These are phyloP conservation scores for Solanum infundibuliforme DNA, from an alignment of 257 asterid species.

Conservation along the genomic window DNA sequence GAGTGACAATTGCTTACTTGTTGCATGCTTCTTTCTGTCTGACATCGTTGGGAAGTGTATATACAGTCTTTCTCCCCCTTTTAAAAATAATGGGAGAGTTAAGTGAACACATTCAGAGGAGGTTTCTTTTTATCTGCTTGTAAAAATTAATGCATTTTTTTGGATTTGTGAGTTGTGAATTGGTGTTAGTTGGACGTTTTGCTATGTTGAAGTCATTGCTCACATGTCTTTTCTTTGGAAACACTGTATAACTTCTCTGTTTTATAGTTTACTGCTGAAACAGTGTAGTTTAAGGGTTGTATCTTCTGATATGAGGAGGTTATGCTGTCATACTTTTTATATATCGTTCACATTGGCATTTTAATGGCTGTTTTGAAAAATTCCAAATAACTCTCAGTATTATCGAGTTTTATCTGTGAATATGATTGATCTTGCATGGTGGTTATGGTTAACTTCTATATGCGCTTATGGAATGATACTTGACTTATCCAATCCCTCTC, in stretches of 20 bases:
- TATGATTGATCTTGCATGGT: neutral
- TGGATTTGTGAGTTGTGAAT: neutral
- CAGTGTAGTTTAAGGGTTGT: neutral
- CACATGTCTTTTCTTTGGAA: neutral
- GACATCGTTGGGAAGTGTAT: neutral
- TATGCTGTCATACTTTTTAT: neutral
- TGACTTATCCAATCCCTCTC: neutral
- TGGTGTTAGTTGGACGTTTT: neutral
- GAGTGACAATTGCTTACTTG: neutral
- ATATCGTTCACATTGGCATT: neutral
- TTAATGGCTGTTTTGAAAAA: neutral
- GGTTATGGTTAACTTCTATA: neutral
- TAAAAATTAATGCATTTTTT: neutral
- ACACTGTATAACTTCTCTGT: neutral
- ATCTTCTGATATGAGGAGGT: neutral
- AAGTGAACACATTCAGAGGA: neutral
- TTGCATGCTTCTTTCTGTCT: neutral
- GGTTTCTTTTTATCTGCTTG: neutral
- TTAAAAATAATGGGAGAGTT: neutral
- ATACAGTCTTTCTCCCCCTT: neutral
- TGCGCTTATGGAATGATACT: neutral
- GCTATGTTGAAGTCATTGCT: neutral
- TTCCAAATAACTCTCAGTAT: neutral
- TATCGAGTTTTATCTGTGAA: neutral
- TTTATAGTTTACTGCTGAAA: neutral